These are phyloP conservation scores for Tulasnella sp. DNA, from an alignment of 768 basidiomycete species.

Conservation along the genomic window DNA sequence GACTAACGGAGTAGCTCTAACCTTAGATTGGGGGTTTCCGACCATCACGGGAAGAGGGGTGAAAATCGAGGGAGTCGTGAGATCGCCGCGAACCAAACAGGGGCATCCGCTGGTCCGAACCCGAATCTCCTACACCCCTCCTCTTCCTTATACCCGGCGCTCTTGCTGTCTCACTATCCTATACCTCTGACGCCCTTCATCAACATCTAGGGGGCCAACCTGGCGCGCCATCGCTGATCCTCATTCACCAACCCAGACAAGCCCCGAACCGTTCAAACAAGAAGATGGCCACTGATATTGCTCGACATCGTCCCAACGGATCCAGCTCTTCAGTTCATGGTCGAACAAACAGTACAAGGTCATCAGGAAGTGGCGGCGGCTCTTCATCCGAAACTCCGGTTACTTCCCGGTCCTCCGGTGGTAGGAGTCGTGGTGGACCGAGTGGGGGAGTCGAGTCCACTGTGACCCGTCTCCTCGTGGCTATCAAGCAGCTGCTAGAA, in stretches of 20 bases:
- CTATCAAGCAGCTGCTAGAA: slow-evolving; percentile 92
- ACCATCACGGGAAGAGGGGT: background rate
- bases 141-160: background rate
- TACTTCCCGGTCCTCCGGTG: background rate
- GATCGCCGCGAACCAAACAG: background rate
- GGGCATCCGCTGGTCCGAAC: background rate
- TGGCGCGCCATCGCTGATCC: background rate
- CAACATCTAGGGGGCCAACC: background rate
- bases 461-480: slow-evolving; percentile 85
- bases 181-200: background rate
- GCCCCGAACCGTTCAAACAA: background rate
- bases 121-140: background rate
- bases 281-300: slow-evolving; percentile 9
- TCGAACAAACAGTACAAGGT: slow-evolving; percentile 10
- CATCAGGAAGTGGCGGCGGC: slow-evolving; percentile 1
- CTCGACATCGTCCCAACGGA: slow-evolving; percentile 17
- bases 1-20: background rate
- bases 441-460: slow-evolving; percentile 78
- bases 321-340: slow-evolving; percentile 6
- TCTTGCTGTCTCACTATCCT: background rate
- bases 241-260: background rate
- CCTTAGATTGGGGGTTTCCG: background rate
- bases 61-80: background rate
- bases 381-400: background rate
- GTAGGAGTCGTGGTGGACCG: background rate